A percentile compares a stretch with the other conserved stretches of the same genome.
Conservation (phyloP, 169 alveolate species). For the Condylostoma magnum region DNA sequence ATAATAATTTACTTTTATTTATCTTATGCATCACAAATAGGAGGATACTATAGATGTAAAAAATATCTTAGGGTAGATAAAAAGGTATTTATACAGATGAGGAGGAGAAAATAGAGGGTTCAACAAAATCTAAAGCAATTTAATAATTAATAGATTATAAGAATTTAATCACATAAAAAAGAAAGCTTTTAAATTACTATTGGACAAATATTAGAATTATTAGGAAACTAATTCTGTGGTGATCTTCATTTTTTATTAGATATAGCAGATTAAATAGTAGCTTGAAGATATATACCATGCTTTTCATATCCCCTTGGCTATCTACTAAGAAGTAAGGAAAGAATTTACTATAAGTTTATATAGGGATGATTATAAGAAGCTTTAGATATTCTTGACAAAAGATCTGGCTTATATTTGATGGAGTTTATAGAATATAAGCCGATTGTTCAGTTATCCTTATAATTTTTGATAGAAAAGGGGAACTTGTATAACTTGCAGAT, state of each 20-base stretch:
- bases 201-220: neutral
- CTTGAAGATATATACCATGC: conserved; percentile 27
- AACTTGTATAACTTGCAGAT: conserved; percentile 15
- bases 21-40: conserved; percentile 46
- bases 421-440: neutral
- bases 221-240: neutral
- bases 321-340: conserved; percentile 1
- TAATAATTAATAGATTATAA: conserved; percentile 22
- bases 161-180: conserved; percentile 31
- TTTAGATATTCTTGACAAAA: conserved; percentile 29
- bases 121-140: neutral
- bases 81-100: neutral
- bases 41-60: conserved; percentile 26
- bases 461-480: conserved; percentile 28
- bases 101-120: conserved; percentile 3
- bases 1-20: too few relatives aligned
- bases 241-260: conserved; percentile 32
- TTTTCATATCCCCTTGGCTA: conserved; percentile 39
- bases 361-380: conserved; percentile 30
- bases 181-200: neutral
- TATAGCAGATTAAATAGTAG: conserved; percentile 19
- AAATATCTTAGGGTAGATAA: neutral
- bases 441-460: neutral
- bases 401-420: conserved; percentile 26
- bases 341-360: conserved; percentile 33